phyloP scores from a whole-genome alignment of 306 rosid genomes.

The Cicer yamashitae region DNA sequence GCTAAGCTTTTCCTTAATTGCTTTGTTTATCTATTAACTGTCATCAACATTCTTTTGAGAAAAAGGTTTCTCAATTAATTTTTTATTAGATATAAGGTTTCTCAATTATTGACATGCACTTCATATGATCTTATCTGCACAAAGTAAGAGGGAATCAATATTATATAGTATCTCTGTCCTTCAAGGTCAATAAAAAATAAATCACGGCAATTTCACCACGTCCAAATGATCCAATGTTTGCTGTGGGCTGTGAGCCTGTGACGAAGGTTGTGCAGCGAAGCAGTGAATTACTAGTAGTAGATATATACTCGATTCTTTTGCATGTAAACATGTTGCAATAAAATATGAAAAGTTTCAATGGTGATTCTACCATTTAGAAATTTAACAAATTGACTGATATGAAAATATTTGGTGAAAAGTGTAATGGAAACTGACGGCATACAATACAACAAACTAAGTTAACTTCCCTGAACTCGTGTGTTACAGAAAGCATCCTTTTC shows the following conservation, averaged over 20 bases:
- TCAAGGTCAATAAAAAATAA: not conserved
- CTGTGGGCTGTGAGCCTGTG: not conserved
- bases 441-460: not conserved
- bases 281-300: not conserved
- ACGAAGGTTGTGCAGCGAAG: slow-evolving; percentile 20
- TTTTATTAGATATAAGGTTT: not conserved
- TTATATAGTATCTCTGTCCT: not conserved
- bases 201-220: not conserved
- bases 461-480: not conserved
- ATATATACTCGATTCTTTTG: slow-evolving; percentile 12
- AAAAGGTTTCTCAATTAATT: not conserved
- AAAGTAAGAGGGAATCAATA: not conserved
- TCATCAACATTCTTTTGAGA: slow-evolving; percentile 23
- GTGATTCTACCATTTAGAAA: slow-evolving; percentile 32
- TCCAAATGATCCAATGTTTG: not conserved
- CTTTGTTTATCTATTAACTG: slow-evolving; percentile 17
- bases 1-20: slow-evolving; percentile 3
- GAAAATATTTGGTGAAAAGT: not conserved
- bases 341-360: not conserved
- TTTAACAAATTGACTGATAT: slow-evolving; percentile 15
- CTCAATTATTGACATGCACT: not conserved
- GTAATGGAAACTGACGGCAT: not conserved
- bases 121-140: slow-evolving; percentile 6
- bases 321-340: not conserved
- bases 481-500: slow-evolving; percentile 18